These are phyloP conservation scores for Comarum palustre DNA, from an alignment of 306 rosid species.

Conservation along the genomic window DNA sequence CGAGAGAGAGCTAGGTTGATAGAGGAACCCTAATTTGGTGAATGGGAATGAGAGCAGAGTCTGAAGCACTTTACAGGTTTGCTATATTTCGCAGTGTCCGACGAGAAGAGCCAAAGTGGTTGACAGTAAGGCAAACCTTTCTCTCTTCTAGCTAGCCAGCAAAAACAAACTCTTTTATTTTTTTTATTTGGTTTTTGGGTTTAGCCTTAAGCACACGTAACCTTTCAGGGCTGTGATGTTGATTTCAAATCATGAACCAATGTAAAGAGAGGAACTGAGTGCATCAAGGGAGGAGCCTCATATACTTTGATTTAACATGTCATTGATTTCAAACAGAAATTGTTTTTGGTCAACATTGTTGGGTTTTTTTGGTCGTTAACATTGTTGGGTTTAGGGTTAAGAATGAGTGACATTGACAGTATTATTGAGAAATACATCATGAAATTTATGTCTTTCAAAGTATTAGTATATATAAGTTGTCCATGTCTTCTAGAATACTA, in stretches of 20 bases:
- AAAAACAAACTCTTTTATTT: neutral
- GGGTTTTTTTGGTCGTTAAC: no score
- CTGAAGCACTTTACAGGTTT: neutral
- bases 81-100: conserved; percentile 27
- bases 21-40: conserved; percentile 33
- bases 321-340: neutral
- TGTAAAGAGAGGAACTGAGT: neutral
- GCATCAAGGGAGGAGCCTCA: neutral
- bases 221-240: neutral
- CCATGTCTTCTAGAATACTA: neutral
- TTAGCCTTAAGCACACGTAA: neutral
- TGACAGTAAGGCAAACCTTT: conserved; percentile 38
- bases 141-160: conserved; percentile 1
- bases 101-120: conserved; percentile 39
- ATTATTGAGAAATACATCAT: neutral
- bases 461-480: neutral
- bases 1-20: neutral
- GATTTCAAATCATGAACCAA: neutral
- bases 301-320: neutral
- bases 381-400: neutral
- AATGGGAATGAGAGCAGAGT: neutral
- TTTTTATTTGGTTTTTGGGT: neutral
- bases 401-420: neutral
- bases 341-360: neutral
- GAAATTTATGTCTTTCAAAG: neutral